Percentiles rank a stretch among this genome's conserved stretches.
phyloP scores from a whole-genome alignment of 176 grass and related monocot genomes.

The Zizania latifolia region DNA sequence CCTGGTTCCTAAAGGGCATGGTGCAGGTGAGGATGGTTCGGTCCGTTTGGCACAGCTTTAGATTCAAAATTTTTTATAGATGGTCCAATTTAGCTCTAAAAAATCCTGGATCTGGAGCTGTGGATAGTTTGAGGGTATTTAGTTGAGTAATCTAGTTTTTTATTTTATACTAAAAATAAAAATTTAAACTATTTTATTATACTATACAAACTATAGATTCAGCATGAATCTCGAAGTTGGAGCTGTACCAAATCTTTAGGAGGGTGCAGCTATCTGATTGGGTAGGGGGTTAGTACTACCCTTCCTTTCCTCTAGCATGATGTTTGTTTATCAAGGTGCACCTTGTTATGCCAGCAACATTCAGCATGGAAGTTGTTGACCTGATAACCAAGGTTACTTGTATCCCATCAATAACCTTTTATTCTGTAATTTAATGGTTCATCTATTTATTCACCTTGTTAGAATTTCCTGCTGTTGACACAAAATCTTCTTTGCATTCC shows the following conservation, averaged over 20 bases:
- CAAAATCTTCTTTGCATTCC: background rate
- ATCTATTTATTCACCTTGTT: background rate
- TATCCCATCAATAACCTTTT: background rate
- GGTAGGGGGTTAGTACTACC: constrained; percentile 73
- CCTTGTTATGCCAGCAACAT: constrained; percentile 57
- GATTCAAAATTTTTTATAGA: too few relatives aligned
- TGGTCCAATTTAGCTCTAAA: too few relatives aligned
- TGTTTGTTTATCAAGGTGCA: constrained; percentile 44
- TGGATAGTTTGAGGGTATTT: too few relatives aligned
- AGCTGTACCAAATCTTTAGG: too few relatives aligned
- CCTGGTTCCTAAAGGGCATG: constrained; percentile 37
- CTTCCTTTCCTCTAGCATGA: constrained; percentile 30
- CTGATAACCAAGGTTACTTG: constrained; percentile 88
- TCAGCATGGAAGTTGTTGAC: constrained; percentile 69
- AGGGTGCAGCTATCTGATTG: constrained; percentile 71
- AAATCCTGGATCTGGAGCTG: too few relatives aligned
- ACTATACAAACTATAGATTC: too few relatives aligned
- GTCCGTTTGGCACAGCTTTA: too few relatives aligned
- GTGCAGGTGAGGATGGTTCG: constrained; percentile 41
- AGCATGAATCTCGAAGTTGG: too few relatives aligned
- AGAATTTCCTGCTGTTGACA: background rate
- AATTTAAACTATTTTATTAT: too few relatives aligned
- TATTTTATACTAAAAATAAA: too few relatives aligned
- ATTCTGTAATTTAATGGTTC: background rate
- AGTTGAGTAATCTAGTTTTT: too few relatives aligned